Percentiles rank a stretch among this genome's conserved stretches.
phyloP scores from a whole-genome alignment of 1,284 basidiomycete genomes.

The Heliocybe sulcata region DNA sequence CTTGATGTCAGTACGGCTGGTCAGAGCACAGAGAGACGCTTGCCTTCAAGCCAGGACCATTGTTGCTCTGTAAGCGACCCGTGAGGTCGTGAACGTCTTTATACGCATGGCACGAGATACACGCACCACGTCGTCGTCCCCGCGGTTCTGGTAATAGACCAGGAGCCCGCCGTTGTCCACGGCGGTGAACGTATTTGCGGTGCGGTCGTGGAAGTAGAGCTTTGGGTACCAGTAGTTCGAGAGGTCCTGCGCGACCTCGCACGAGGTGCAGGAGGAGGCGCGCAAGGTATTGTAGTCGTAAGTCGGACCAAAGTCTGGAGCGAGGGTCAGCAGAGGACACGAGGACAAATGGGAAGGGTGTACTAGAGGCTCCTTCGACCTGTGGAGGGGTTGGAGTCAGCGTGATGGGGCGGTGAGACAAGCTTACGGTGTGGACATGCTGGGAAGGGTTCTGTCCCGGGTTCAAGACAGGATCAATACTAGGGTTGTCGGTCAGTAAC shows the following conservation, averaged over 20 bases:
- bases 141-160: constrained; percentile 36
- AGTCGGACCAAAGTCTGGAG: constrained; percentile 27
- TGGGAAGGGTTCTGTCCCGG: constrained; percentile 29
- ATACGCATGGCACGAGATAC: neutral
- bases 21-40: too few species aligned
- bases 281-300: constrained; percentile 27
- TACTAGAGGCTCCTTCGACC: neutral
- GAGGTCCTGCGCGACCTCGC: constrained; percentile 25
- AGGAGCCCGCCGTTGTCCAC: constrained; percentile 31
- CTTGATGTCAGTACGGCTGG: too few species aligned
- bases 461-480: constrained; percentile 36
- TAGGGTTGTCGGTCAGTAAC: constrained; percentile 11
- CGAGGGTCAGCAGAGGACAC: too few species aligned
- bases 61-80: constrained; percentile 14
- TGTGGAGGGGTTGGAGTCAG: neutral
- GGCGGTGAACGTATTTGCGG: constrained; percentile 25
- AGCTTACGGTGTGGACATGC: constrained; percentile 31
- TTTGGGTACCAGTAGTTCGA: constrained; percentile 36
- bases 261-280: constrained; percentile 30
- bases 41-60: constrained; percentile 30
- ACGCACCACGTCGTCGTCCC: constrained; percentile 21
- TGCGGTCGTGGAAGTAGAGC: constrained; percentile 32
- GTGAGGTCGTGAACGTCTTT: too few species aligned
- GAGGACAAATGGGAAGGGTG: too few species aligned
- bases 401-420: too few species aligned